Evolutionary conservation across 2,329 filamentous ascomycete genomes (phyloP), one percentile per base, ranked within the genome.

Genomic region (Hypoxylon sp.): DNA sequence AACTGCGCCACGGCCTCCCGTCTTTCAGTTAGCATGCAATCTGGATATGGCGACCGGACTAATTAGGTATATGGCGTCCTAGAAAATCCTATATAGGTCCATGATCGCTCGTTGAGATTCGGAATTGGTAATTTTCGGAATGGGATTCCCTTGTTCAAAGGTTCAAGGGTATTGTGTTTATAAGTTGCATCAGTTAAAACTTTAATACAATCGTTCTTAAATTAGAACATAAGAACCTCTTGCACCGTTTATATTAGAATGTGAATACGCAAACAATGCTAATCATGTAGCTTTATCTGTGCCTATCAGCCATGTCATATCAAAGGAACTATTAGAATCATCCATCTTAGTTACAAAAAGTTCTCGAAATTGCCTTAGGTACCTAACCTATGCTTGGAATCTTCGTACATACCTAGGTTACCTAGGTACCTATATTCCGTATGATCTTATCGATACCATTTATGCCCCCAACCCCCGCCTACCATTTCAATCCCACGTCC

Each of bases 91-190:
- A 68, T 62, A 68, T 62, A 68, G 50, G 50, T 48, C 56, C 28
- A 61, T 62, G 49, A 62, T 59, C 50, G 59, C 62, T 68, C 65
- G 54, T 59, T 65, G 30, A 59, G 64, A 57, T 55, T 15, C 49
- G 39, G 54, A 51, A 53, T 34, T 56, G 53, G 44, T 50, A 53
- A 49, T 32, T 32, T 17, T 24, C 41, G 58, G 58, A 59, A 60
- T 58, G 48, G 53, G 47, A 52, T 46, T 51, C 28, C 47, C 32
- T 22, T 44, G 47, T 66, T 57, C 44, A 30, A 53, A 39, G n/a
- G n/a, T n/a, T n/a, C n/a, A n/a, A n/a, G n/a, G n/a, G 30, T 48
- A 55, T 34, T 44, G 44, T 55, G 46, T 57, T 52, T 58, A 54
- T 62, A 59, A 34, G 39, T 52, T 62, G 44, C 55, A 62, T 60